Conservation (phyloP, 805 yeast genomes). For the Yarrowia sp. region DNA sequence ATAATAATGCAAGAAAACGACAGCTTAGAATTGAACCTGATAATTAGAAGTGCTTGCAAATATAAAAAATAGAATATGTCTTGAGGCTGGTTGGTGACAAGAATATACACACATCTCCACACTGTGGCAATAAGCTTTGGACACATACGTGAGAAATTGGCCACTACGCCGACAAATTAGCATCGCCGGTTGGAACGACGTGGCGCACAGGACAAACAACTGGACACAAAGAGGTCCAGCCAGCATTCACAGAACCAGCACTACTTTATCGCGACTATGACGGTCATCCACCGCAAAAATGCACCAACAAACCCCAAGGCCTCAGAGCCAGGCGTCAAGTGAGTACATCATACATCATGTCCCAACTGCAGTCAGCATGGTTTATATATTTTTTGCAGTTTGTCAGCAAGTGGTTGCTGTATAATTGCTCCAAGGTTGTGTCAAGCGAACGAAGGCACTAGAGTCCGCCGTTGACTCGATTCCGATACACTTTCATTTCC, state of each 20-base stretch:
- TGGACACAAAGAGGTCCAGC: background rate
- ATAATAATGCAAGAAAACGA: background rate
- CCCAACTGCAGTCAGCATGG: conserved; percentile 25
- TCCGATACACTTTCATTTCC: background rate
- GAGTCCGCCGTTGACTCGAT: conserved; percentile 4
- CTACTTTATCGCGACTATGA: conserved; percentile 33
- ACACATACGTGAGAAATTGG: background rate
- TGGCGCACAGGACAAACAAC: conserved; percentile 6
- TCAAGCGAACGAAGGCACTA: conserved; percentile 1
- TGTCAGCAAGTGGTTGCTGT: conserved; percentile 12
- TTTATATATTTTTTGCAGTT: conserved; percentile 14
- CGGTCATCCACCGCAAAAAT: conserved; percentile 42
- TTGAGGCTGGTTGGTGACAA: background rate
- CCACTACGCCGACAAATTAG: conserved; percentile 9
- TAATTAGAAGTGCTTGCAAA: too few species aligned
- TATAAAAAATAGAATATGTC: too few species aligned
- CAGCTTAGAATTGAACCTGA: too few species aligned
- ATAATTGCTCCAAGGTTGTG: conserved; percentile 17
- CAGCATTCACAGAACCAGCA: background rate
- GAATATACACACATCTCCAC: background rate
- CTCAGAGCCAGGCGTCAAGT: conserved; percentile 43
- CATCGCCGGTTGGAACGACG: conserved; percentile 21
- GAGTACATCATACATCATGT: conserved; percentile 29
- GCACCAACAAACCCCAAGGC: conserved; percentile 38
- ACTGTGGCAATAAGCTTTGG: background rate